A percentile compares a stretch with the other conserved stretches of the same genome.
phyloP scores from a whole-genome alignment of 139 green algal genomes.

The Astrephomene gubernaculifera region DNA sequence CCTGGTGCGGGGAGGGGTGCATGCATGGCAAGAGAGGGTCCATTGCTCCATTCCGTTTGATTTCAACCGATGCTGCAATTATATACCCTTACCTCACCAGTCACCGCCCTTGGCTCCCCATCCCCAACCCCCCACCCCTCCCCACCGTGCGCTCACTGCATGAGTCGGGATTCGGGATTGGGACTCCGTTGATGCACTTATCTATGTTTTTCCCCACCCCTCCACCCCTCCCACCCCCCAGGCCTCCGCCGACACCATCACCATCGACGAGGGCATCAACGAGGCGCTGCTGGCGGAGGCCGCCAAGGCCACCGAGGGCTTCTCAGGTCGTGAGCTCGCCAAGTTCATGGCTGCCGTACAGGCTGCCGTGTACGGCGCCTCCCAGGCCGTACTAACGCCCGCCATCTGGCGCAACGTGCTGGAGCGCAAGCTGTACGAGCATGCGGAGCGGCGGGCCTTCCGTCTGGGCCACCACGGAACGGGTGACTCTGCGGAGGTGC shows the following conservation, averaged over 20 bases:
- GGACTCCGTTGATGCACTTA: neutral
- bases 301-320: slow-evolving; percentile 87
- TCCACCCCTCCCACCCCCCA: slow-evolving; percentile 4
- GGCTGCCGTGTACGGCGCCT: slow-evolving; percentile 90
- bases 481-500: slow-evolving; percentile 39
- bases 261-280: slow-evolving; percentile 52
- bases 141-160: too few species aligned
- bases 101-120: too few species aligned
- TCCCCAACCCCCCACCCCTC: too few species aligned
- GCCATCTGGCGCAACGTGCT: slow-evolving; percentile 66
- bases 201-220: neutral
- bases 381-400: slow-evolving; percentile 75
- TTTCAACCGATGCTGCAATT: too few species aligned
- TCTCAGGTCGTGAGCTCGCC: slow-evolving; percentile 94
- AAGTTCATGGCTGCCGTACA: slow-evolving; percentile 95
- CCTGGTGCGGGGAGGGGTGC: neutral
- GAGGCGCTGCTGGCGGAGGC: slow-evolving; percentile 69
- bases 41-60: too few species aligned
- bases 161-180: too few species aligned
- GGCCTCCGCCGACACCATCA: slow-evolving; percentile 70
- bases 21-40: too few species aligned
- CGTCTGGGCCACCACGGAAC: slow-evolving; percentile 68
- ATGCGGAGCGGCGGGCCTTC: slow-evolving; percentile 66
- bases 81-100: too few species aligned
- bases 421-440: slow-evolving; percentile 77